Evolutionary conservation across 176 grass and related monocot genomes (phyloP), one percentile per base, ranked within the genome.

Genomic region (Musa acuminata): DNA sequence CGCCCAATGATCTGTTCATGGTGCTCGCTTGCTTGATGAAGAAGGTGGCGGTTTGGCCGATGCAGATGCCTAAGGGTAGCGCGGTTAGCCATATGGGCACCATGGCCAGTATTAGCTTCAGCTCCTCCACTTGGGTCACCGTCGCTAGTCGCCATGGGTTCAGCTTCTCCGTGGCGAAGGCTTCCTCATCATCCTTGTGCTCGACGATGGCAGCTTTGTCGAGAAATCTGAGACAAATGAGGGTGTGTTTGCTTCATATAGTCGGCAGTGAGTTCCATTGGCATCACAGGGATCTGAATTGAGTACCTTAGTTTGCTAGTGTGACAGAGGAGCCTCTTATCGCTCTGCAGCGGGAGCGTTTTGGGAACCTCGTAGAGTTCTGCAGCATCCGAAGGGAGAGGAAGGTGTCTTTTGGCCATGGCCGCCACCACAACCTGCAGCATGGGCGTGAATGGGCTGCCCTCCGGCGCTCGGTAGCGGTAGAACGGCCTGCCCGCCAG

Each of bases 121-220:
- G 87, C 80, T 96, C 92, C 89, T 96, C 92, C 51, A 96, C 92
- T 72, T 92, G 92, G 13, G 92, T 96, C 75, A 96, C 83, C 50
- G 92, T 96, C 12, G 85, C 85, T 26, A 96, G 73, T 12, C 81
- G 69, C 92, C 92, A 89, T 10, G 72, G 25, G 14, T 84, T 85
- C 1, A 51, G 13, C 55, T 72, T 73, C n/a, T 72, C 76, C 0
- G 65, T 29, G n/a, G 17, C 77, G 16, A 52, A 27, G 76, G 52
- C 43, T 9, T 22, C 13, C 1, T 9, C 67, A 13, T 73, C 77
- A 10, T 26, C 63, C 9, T 64, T 79, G 49, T 82, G 68, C 78
- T 92, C 92, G 62, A 96, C 70, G 48, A 92, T 82, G 58, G 89
- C 92, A 19, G 92, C 89, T 78, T 87, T 96, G 81, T 96, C 92